A percentile compares a stretch with the other conserved stretches of the same genome.
Conservation (phyloP, 768 basidiomycete genomes). For the Tephrocybe sp. region DNA sequence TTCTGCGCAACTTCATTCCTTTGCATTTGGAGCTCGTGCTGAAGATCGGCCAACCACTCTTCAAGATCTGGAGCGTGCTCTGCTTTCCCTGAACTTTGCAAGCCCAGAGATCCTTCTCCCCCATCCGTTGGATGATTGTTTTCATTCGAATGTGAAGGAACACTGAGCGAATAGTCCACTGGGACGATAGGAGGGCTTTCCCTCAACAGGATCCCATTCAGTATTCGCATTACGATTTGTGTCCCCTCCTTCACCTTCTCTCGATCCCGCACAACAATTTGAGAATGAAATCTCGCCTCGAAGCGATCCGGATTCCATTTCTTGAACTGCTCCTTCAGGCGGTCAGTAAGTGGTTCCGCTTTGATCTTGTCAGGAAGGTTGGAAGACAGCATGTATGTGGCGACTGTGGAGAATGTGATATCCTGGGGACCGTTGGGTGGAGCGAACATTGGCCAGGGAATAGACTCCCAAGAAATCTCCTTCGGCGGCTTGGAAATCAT, state of each 20-base stretch:
- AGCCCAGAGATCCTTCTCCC: no score
- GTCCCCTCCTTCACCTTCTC: conserved; percentile 73
- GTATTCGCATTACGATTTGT: conserved; percentile 64
- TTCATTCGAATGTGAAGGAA: no score
- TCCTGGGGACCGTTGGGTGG: conserved; percentile 58
- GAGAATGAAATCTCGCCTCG: conserved; percentile 63
- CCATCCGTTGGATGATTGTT: no score
- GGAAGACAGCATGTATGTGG: conserved; percentile 61
- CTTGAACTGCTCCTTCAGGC: conserved; percentile 72
- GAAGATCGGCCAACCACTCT: no score
- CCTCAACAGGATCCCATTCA: conserved; percentile 68
- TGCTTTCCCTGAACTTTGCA: no score
- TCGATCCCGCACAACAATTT: conserved; percentile 62
- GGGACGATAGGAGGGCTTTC: conserved; percentile 6
- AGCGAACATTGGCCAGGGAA: conserved; percentile 76
- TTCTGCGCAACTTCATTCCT: no score
- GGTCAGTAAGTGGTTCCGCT: conserved; percentile 59
- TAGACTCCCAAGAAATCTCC: conserved; percentile 65
- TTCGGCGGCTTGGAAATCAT: conserved; percentile 31
- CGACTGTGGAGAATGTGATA: conserved; percentile 53
- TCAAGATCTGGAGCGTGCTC: no score
- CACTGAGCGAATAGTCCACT: no score
- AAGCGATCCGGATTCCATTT: conserved; percentile 86
- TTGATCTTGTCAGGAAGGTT: conserved; percentile 53
- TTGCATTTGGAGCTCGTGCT: no score